These are phyloP conservation scores for Sindora glabra DNA, from an alignment of 306 rosid genomes.

Conservation along the genomic window DNA sequence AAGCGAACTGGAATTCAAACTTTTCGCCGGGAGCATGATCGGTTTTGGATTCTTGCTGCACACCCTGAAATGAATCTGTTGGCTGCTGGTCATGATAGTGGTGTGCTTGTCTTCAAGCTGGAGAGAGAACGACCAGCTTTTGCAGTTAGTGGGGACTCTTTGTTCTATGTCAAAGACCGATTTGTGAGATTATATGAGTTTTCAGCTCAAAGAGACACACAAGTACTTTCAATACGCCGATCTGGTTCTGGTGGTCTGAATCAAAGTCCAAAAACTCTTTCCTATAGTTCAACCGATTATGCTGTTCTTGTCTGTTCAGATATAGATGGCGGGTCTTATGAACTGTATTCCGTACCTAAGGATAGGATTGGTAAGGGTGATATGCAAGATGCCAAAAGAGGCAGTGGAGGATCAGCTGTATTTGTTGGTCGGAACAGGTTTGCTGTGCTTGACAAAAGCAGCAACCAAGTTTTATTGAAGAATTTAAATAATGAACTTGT, in stretches of 20 bases:
- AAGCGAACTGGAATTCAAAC: conserved; percentile 94
- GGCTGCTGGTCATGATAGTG: conserved; percentile 98
- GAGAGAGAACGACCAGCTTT: conserved; percentile 95
- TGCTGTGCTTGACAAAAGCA: conserved; percentile 80
- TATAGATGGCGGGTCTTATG: conserved; percentile 84
- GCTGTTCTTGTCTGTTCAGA: conserved; percentile 89
- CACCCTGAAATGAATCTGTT: conserved; percentile 96
- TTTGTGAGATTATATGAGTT: conserved; percentile 77
- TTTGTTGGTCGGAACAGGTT: conserved; percentile 90
- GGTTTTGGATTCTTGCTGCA: conserved; percentile 94
- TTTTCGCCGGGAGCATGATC: conserved; percentile 91
- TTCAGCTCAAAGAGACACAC: conserved; percentile 71
- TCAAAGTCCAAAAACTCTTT: conserved; percentile 84
- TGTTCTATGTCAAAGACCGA: conserved; percentile 76
- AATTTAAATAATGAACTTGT: conserved; percentile 69
- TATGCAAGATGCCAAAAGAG: conserved; percentile 82
- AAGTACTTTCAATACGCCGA: conserved; percentile 75
- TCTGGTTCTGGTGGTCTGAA: conserved; percentile 72
- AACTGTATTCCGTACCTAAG: conserved; percentile 71
- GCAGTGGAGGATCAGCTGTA: conserved; percentile 85
- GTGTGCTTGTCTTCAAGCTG: conserved; percentile 89
- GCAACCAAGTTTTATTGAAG: conserved; percentile 60
- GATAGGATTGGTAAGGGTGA: conserved; percentile 75
- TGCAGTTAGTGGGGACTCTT: conserved; percentile 70
- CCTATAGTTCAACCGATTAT: conserved; percentile 77